Evolutionary conservation across 768 basidiomycete genomes (phyloP), one percentile per base, ranked within the genome.

Genomic region (Suillus brevipes): DNA sequence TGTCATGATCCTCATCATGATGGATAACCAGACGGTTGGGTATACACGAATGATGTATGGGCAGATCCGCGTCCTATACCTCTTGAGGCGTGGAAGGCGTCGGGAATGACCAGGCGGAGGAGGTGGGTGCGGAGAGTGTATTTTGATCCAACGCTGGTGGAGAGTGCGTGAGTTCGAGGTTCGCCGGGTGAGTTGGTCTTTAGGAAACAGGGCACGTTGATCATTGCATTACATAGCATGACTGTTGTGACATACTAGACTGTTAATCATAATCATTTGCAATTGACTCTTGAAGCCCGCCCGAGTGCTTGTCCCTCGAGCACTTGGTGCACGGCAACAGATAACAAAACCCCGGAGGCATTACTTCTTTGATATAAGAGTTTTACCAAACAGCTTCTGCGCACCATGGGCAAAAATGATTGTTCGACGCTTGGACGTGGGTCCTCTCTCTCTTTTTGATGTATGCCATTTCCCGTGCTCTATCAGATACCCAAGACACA

Each of bases 21-120:
- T 31, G 7, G 3, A 53, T 36, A 28, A 36, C 31, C 60, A 88
- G 90, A 86, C 69, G 92, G 91, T 4, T 94, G 93, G 91, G 85
- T 90, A 16, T 94, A 94, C 70, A 89, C 89, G 9, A 90, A 91
- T 66, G 91, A 92, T 64, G 78, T 82, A 0, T 94, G 92, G 93
- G 77, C 85, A 6, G 81, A 87, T 63, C 79, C 86, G 13, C 63
- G 76, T 72, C 45, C 76, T 72, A 67, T 67, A 73, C 72, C 80
- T 75, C 47, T 79, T 79, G 77, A 75, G 62, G 80, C 71, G 65
- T 84, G 78, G 73, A 82, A 77, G 67, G 79, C 78, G 49, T 79
- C 81, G 4, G 82, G 75, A 1, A 78, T 91, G 67, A 92, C 91
- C 20, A 77, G 91, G 55, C 75, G 91, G 68, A 75, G 91, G 67